Conservation (phyloP, 371 early-diverging fungal species). For the Mortierella sp. region DNA sequence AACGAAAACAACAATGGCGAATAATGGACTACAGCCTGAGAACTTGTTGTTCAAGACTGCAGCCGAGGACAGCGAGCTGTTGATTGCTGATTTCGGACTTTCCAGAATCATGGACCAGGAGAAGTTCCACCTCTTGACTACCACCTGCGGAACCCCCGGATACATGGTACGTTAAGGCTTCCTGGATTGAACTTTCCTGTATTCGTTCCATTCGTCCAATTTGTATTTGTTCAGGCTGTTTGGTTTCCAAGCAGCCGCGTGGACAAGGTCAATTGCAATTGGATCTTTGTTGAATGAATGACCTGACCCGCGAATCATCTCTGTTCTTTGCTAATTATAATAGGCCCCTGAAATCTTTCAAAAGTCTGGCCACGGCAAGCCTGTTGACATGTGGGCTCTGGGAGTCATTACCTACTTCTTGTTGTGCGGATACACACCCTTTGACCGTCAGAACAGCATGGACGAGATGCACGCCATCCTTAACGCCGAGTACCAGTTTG, state of each 20-base stretch:
- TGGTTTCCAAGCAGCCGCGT: not conserved
- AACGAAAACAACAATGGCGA: constrained; percentile 6
- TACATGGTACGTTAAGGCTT: constrained; percentile 75
- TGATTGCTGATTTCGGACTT: constrained; percentile 94
- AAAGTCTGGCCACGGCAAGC: constrained; percentile 77
- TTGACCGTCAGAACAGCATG: constrained; percentile 78
- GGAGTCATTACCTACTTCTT: constrained; percentile 95
- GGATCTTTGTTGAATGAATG: not conserved
- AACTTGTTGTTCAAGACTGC: constrained; percentile 87
- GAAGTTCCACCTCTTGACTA: constrained; percentile 81
- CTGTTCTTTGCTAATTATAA: not conserved
- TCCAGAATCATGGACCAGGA: constrained; percentile 87
- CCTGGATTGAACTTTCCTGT: constrained; percentile 47
- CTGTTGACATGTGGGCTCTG: constrained; percentile 93
- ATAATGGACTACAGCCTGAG: constrained; percentile 74
- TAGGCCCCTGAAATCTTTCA: constrained; percentile 89
- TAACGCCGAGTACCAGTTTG: constrained; percentile 81
- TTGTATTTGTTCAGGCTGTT: not conserved
- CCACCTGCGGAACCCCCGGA: constrained; percentile 91
- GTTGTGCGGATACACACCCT: constrained; percentile 92
- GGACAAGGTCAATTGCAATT: not conserved
- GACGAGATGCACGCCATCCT: constrained; percentile 83
- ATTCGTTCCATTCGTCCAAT: not conserved
- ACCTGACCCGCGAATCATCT: constrained; percentile 27
- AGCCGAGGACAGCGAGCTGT: constrained; percentile 78